These are phyloP conservation scores for Metschnikowia lachancei DNA, from an alignment of 805 yeast species.

Conservation along the genomic window DNA sequence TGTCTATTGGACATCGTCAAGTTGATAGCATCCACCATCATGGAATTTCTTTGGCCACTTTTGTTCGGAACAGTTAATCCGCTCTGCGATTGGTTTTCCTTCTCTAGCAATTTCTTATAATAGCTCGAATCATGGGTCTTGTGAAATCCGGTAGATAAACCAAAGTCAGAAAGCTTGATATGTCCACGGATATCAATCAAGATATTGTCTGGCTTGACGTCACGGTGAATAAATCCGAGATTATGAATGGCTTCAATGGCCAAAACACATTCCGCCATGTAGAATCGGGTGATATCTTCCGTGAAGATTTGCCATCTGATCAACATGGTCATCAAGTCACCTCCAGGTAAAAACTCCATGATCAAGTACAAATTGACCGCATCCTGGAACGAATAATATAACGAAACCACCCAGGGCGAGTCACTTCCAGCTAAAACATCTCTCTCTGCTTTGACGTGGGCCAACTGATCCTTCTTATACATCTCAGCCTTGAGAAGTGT, in stretches of 20 bases:
- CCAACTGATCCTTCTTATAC: constrained; percentile 91
- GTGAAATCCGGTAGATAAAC: constrained; percentile 86
- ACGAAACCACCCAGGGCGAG: constrained; percentile 84
- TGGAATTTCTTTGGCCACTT: constrained; percentile 54
- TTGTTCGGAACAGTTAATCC: constrained; percentile 21
- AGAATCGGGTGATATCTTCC: constrained; percentile 88
- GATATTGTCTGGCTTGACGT: constrained; percentile 95
- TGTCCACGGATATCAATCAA: constrained; percentile 77
- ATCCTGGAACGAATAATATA: constrained; percentile 81
- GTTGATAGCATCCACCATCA: constrained; percentile 91
- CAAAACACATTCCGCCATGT: constrained; percentile 93
- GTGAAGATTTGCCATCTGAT: constrained; percentile 92
- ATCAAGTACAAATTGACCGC: constrained; percentile 69
- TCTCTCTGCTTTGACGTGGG: constrained; percentile 93
- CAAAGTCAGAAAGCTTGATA: constrained; percentile 70
- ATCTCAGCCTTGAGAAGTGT: constrained; percentile 86
- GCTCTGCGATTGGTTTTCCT: constrained; percentile 43
- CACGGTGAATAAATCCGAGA: constrained; percentile 92
- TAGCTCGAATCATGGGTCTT: constrained; percentile 89
- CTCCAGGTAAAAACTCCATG: constrained; percentile 78
- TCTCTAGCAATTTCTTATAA: constrained; percentile 75
- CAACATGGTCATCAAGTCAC: constrained; percentile 91
- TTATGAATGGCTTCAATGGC: constrained; percentile 94
- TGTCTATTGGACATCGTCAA: constrained; percentile 92
- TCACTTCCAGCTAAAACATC: constrained; percentile 91